Base-by-base conservation (phyloP, 495 filamentous ascomycete genomes). In the Trichoderma orchidacearum region DNA sequence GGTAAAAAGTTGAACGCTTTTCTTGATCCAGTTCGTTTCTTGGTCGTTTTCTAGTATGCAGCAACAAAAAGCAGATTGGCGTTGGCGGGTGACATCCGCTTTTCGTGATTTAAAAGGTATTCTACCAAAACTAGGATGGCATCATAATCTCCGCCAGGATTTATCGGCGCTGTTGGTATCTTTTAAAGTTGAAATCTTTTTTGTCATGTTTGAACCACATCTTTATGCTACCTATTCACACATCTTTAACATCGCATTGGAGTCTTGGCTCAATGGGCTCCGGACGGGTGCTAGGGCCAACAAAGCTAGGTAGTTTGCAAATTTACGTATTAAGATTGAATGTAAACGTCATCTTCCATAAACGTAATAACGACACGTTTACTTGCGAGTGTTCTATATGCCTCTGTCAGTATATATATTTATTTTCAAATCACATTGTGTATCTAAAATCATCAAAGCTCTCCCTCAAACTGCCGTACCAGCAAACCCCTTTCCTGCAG, bases 381-480 rank as follows among this genome's bases (percentile, higher is more conserved):
- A n/a, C n/a, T 52, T 52, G 50, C 21, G 29, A 52, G 15, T 52
- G 15, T 27, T 52, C 50, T 30, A 52, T 30, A 28, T n/a, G n/a
- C n/a, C n/a, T n/a, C n/a, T n/a, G n/a, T n/a, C n/a, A n/a, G n/a
- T n/a, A n/a, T n/a, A n/a, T n/a, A n/a, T n/a, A n/a, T n/a, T n/a
- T n/a, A n/a, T n/a, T n/a, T n/a, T n/a, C n/a, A n/a, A n/a, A n/a
- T n/a, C n/a, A n/a, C n/a, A n/a, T n/a, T n/a, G n/a, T n/a, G n/a
- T n/a, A n/a, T n/a, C n/a, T n/a, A n/a, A n/a, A n/a, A n/a, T n/a
- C n/a, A 27, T 62, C 55, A 77, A 51, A 73, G 60, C 23, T 73
- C 68, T 0, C 71, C 71, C 51, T 95, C 90, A 64, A 84, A 86
- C 58, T 81, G 76, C 57, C 93, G 77, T 15, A 97, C 85, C 55